Percentiles rank a stretch among this genome's conserved stretches.
Evolutionary conservation across 164 flowering plant genomes (phyloP).

Genomic region (Liriodendron chinense): DNA sequence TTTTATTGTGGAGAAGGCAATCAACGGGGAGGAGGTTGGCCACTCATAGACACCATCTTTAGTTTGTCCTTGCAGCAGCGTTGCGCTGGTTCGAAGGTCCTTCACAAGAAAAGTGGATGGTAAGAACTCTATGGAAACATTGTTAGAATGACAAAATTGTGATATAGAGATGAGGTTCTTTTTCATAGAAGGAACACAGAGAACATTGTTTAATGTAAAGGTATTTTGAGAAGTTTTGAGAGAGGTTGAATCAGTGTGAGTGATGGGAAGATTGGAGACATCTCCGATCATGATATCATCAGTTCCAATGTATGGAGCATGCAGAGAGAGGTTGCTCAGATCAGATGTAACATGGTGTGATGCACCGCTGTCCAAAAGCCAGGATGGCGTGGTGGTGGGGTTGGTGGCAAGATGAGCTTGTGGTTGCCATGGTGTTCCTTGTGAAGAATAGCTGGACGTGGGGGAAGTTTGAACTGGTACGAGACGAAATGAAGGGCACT

Average conservation of each 20-base stretch:
- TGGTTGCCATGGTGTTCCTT: too few species aligned
- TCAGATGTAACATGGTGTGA: neutral
- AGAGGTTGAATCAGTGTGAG: neutral
- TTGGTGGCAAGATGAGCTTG: constrained; percentile 3
- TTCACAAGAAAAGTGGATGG: neutral
- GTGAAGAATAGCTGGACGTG: neutral
- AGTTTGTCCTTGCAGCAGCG: neutral
- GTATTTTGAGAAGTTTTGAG: neutral
- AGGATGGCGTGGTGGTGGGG: neutral
- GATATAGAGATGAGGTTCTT: neutral
- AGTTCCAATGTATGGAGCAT: neutral
- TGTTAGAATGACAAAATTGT: neutral
- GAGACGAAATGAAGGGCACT: neutral
- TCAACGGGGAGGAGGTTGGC: neutral
- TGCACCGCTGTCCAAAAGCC: neutral
- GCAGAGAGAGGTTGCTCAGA: neutral
- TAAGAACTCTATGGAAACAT: neutral
- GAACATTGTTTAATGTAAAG: constrained; percentile 1
- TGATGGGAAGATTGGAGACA: constrained; percentile 1
- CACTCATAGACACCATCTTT: constrained; percentile 6
- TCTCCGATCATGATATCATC: constrained; percentile 1
- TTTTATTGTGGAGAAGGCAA: neutral
- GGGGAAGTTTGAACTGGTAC: neutral
- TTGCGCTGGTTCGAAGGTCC: neutral
- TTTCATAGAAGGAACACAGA: neutral